Conservation (phyloP, 129 eudicot species). For the Pseudognaphalium luteoalbum region DNA sequence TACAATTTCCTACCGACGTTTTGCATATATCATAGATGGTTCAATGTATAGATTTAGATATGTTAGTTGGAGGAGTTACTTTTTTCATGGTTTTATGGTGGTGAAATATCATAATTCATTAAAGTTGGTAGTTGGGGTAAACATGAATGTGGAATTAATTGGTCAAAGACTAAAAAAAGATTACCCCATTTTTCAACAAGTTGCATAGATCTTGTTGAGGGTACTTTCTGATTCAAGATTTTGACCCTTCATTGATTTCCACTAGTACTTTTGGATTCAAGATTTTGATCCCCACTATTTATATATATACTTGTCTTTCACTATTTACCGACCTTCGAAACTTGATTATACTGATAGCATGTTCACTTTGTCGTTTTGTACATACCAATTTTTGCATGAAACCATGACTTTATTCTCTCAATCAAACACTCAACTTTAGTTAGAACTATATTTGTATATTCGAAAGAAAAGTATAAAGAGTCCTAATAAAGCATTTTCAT, state of each 20-base stretch:
- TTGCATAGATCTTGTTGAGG: not conserved
- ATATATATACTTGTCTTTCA: not conserved
- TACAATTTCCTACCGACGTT: not conserved
- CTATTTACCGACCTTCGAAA: not conserved
- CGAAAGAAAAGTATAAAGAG: no score
- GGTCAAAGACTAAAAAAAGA: not conserved
- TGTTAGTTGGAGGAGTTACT: conserved; percentile 6
- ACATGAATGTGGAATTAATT: conserved; percentile 4
- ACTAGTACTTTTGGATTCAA: not conserved
- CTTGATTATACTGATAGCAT: not conserved
- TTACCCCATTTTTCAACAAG: conserved; percentile 3
- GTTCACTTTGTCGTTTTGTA: not conserved
- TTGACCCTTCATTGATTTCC: conserved; percentile 3
- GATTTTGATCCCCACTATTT: not conserved
- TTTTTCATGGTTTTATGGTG: not conserved
- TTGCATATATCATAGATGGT: not conserved
- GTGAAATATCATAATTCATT: not conserved
- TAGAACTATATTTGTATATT: not conserved
- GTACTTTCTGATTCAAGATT: not conserved
- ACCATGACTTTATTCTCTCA: not conserved
- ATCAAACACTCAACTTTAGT: not conserved
- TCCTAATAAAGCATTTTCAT: not conserved
- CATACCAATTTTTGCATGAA: not conserved
- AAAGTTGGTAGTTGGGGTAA: conserved; percentile 14
- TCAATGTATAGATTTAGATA: not conserved